Percentiles rank a stretch among this genome's conserved stretches.
Evolutionary conservation across 345 rosid genomes (phyloP).

Genomic region (Noccaea bulbosa): DNA sequence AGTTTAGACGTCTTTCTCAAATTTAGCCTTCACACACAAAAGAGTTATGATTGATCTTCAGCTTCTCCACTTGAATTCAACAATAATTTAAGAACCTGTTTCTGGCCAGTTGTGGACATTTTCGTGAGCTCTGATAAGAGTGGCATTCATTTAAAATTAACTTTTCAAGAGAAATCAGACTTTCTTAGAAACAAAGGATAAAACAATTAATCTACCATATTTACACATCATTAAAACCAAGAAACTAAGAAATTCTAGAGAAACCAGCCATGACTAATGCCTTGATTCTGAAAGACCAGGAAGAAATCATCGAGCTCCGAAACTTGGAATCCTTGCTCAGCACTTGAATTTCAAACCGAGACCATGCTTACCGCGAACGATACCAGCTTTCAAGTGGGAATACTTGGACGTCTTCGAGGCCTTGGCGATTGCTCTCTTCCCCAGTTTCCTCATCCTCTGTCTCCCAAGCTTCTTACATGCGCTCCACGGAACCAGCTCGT

Average conservation of each 20-base stretch:
- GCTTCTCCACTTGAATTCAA: slow-evolving; percentile 9
- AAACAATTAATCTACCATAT: slow-evolving; percentile 33
- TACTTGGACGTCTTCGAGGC: slow-evolving; percentile 46
- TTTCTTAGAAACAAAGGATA: slow-evolving; percentile 8
- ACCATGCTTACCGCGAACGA: slow-evolving; percentile 51
- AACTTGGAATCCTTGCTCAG: slow-evolving; percentile 21
- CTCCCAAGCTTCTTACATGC: slow-evolving; percentile 48
- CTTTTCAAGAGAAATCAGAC: slow-evolving; percentile 3
- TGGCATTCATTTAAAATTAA: slow-evolving; percentile 14
- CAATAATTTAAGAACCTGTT: background rate
- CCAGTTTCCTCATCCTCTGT: slow-evolving; percentile 55
- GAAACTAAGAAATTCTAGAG: slow-evolving; percentile 27
- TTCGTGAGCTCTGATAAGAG: slow-evolving; percentile 11
- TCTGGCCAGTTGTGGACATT: background rate
- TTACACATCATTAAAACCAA: slow-evolving; percentile 35
- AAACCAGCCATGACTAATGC: slow-evolving; percentile 10
- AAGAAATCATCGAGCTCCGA: slow-evolving; percentile 2
- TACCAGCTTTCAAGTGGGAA: slow-evolving; percentile 45
- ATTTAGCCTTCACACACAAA: background rate
- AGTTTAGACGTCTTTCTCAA: slow-evolving; percentile 7
- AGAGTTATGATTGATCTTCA: background rate
- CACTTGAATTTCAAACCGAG: slow-evolving; percentile 46
- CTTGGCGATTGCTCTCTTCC: slow-evolving; percentile 52
- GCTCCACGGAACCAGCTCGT: slow-evolving; percentile 50
- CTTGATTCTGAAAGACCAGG: slow-evolving; percentile 10